Base-by-base conservation (phyloP, 2,329 filamentous ascomycete genomes). In the Pseudocercospora fuligena region DNA sequence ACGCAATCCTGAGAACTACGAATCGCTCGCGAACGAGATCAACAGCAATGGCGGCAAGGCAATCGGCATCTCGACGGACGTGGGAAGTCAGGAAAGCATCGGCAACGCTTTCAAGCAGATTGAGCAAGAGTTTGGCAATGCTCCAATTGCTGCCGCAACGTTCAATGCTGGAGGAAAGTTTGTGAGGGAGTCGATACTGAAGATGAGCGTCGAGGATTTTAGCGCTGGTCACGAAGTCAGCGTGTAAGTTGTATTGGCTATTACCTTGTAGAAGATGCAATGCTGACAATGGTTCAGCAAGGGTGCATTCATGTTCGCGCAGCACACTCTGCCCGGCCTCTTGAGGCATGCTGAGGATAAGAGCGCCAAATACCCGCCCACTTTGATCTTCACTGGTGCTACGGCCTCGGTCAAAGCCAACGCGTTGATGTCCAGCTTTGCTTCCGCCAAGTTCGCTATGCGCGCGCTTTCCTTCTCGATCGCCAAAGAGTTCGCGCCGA, bases 371-470 rank as follows among this genome's bases (percentile, higher is more conserved):
- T 80, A 92, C 74, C 92, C 93, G 4, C 93, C 93, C 0, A 90
- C 90, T 0, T 82, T 97, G 21, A 90, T 97, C 74, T 91, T 96
- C 79, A 97, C 93, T 0, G 93, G 93, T 33, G 93, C 93, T 0
- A 97, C 93, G 0, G 93, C 92, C 0, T 92, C 90, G 0, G 72
- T 94, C 19, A 90, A 89, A 73, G 91, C 91, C 3, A 90, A 88
- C 11, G 88, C 92, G 0, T 81, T 83, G 12, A 91, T 93, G 78
- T 82, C 88, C 0, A 81, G 86, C 7, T 97, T 97, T 75, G 90
- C 92, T 0, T 87, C 89, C 1, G 90, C 90, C 29, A 97, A 96
- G 77, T 96, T 93, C 77, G 92, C 92, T 3, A 81, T 91, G 72
- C 85, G 93, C 33, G 92, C 90, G 0, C 80, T 96, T 60, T 85